Evolutionary conservation across 1,284 basidiomycete genomes (phyloP), one percentile per base, ranked within the genome.

Genomic region (Grifola frondosa): DNA sequence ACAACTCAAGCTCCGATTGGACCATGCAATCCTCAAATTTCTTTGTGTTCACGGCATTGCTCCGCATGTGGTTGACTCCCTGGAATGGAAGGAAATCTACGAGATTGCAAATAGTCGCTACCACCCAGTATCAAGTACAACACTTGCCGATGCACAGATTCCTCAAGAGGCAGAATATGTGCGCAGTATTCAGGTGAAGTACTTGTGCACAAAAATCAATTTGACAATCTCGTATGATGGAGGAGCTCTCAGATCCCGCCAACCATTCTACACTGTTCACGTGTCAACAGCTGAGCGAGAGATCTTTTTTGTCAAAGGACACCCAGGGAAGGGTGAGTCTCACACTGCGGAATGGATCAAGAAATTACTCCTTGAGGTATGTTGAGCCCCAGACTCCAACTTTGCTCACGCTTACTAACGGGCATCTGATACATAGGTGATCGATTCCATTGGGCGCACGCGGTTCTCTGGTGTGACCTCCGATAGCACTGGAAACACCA

Each of bases 401-500:
- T 20, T 29, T 13, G 7, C 22, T 19, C n/a, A n/a, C n/a, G n/a
- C n/a, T n/a, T n/a, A n/a, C n/a, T n/a, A n/a, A n/a, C n/a, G n/a
- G n/a, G n/a, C n/a, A 24, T 40, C n/a, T 28, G 26, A 26, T 28
- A 8, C 15, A 7, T 20, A 58, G 58, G 46, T 54, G 28, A 57
- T 61, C 12, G 30, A 44, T 5, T 21, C 20, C 3, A 46, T 63
- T 37, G 58, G 61, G 8, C 36, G 33, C 3, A 40, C 50, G 10
- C 41, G 37, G 4, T 62, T 69, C 43, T 43, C 50, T 22, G 58
- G 37, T 2, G 49, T 57, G 10, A 50, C 51, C 10, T 62, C 58
- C 10, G 62, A 69, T 37, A 61, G 59, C 33, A 65, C 65, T 4
- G 62, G 65, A 8, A 67, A 66, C 35, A 67, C 63, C 15, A 46